These are phyloP conservation scores for Sphagnum fallax DNA, from an alignment of 228 moss, liverwort and hornwort species.

Conservation along the genomic window DNA sequence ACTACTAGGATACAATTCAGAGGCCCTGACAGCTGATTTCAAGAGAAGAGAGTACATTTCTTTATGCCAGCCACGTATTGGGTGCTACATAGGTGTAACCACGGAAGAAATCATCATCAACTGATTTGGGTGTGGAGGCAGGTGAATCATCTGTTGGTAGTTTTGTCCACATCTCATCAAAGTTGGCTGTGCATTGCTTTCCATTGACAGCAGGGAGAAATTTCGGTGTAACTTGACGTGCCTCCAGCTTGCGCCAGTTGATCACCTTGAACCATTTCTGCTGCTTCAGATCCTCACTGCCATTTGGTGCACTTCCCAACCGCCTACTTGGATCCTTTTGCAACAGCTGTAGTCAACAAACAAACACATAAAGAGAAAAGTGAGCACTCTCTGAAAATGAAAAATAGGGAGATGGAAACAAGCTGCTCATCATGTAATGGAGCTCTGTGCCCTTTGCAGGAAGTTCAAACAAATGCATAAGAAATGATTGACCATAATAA, in stretches of 20 bases:
- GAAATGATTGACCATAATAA: too few species aligned
- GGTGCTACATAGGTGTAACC: conserved; percentile 91
- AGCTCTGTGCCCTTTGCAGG: background rate
- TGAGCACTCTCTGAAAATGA: background rate
- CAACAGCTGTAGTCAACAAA: conserved; percentile 50
- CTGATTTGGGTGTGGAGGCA: conserved; percentile 82
- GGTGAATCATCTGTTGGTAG: conserved; percentile 83
- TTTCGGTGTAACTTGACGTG: conserved; percentile 81
- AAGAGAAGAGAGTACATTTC: too few species aligned
- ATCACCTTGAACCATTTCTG: conserved; percentile 93
- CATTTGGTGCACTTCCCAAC: conserved; percentile 69
- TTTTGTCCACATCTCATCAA: conserved; percentile 97
- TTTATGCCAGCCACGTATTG: conserved; percentile 51
- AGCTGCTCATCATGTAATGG: background rate
- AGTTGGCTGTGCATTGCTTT: conserved; percentile 85
- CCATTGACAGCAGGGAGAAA: conserved; percentile 86
- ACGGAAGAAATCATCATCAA: conserved; percentile 69
- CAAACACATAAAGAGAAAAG: conserved; percentile 1
- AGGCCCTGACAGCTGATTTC: too few species aligned
- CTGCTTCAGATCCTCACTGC: conserved; percentile 75
- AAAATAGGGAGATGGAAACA: background rate
- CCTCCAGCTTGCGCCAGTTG: conserved; percentile 84
- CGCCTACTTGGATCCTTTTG: conserved; percentile 90
- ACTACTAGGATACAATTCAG: too few species aligned
- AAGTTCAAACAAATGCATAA: too few species aligned